These are phyloP conservation scores for Zasmidium angulare DNA, from an alignment of 2,329 filamentous ascomycete species.

Conservation along the genomic window DNA sequence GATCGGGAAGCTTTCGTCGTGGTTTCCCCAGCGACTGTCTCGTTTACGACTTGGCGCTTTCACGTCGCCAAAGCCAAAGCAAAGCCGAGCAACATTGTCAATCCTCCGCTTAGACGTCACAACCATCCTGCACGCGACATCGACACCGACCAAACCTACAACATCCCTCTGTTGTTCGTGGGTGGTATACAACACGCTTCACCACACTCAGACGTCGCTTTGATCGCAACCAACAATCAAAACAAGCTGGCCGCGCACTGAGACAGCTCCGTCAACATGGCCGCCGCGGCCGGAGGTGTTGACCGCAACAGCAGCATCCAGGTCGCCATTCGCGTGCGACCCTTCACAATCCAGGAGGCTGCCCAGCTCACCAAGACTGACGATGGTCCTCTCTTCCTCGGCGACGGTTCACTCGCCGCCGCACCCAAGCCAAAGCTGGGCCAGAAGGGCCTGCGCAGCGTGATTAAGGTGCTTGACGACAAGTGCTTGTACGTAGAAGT, in stretches of 20 bases:
- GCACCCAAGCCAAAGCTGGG: slow-evolving; percentile 80
- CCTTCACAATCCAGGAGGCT: slow-evolving; percentile 83
- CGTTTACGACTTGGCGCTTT: background rate
- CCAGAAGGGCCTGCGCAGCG: slow-evolving; percentile 81
- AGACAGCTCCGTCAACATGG: background rate
- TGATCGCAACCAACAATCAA: background rate
- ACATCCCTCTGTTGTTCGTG: background rate
- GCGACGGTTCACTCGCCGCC: slow-evolving; percentile 90
- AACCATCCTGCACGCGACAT: too few relatives aligned
- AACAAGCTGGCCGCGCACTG: background rate
- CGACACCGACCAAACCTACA: background rate
- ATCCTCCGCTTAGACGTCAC: background rate
- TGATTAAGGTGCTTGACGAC: slow-evolving; percentile 96
- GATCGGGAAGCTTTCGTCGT: background rate
- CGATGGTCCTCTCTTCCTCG: slow-evolving; percentile 88
- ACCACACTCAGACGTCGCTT: background rate
- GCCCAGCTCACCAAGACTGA: slow-evolving; percentile 81
- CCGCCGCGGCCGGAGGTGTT: background rate
- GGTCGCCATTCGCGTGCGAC: slow-evolving; percentile 61
- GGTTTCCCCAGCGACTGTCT: background rate
- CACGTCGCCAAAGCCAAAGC: background rate
- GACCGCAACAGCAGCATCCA: slow-evolving; percentile 41
- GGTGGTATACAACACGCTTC: background rate
- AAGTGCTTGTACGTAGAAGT: slow-evolving; percentile 74
- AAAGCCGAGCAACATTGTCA: background rate